Base-by-base conservation (phyloP, 805 yeast genomes). In the Spathaspora sp. region DNA sequence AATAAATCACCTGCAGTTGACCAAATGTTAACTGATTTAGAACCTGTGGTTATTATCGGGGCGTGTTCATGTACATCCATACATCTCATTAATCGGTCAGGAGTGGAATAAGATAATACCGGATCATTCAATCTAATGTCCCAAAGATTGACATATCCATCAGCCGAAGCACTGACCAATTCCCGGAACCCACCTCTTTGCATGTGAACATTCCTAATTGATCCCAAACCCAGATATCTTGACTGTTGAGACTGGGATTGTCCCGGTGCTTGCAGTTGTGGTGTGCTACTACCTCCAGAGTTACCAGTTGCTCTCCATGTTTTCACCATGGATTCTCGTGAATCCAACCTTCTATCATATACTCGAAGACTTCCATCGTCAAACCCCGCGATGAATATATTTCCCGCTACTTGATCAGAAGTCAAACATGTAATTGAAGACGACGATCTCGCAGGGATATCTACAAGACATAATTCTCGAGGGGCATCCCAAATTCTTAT, bases 401-500 rank as follows among this genome's bases (percentile, higher is more conserved):
- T 86, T 16, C 99, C 98, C 0, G 97, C 89, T 9, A 94, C 93
- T 63, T 93, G 97, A 64, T 94, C 99, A 0, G 97, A 90, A 0
- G 98, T 92, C 49, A 94, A 72, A 0, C 96, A 79, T 0, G 97
- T 87, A 48, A 94, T 86, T n/a, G 93, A 83, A 17, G 93, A 84
- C 0, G 96, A 83, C 0, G 97, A 89, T 51, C 97, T 78, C 0
- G 96, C 96, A 0, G 98, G 97, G 47, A 94, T 86, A 60, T 91
- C 97, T 16, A 82, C 81, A 46, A 89, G 77, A 62, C 97, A 87
- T 48, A 87, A 76, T 63, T 94, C 99, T 35, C 97, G 76, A 11
- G 97, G 94, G 0, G 98, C 98, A 69, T 94, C 98, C 99, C 99
- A 94, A 1, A 92, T 76, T 52, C 96, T 76, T 50, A 94, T 89